Evolutionary conservation across 345 rosid species (phyloP).

Genomic region (Crucihimalaya himalaica): DNA sequence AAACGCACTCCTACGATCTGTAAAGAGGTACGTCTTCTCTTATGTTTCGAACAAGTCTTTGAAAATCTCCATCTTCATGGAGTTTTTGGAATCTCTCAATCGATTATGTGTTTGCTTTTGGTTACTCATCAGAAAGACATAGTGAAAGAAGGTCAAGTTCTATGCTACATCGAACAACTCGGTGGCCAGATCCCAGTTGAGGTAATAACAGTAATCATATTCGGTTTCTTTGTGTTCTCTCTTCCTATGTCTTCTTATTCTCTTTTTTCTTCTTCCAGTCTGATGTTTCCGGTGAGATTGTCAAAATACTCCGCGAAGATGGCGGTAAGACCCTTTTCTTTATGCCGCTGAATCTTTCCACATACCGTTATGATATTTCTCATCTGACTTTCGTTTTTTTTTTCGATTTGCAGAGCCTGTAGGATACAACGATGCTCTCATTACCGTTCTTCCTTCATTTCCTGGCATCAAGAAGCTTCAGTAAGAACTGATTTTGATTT

Average conservation of each 20-base stretch:
- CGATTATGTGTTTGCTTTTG: conserved; percentile 10
- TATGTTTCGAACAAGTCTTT: not conserved
- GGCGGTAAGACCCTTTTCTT: conserved; percentile 53
- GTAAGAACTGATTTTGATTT: conserved; percentile 33
- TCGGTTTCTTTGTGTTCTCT: not conserved
- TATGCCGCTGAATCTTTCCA: not conserved
- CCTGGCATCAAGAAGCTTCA: conserved; percentile 85
- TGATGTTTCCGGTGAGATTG: conserved; percentile 70
- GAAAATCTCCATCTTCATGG: not conserved
- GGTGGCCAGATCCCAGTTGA: conserved; percentile 76
- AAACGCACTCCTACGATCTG: conserved; percentile 70
- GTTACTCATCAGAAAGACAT: conserved; percentile 62
- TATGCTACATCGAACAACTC: conserved; percentile 80
- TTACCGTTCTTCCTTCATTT: conserved; percentile 76
- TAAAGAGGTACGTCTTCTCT: conserved; percentile 58
- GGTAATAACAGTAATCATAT: conserved; percentile 36
- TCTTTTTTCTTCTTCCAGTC: conserved; percentile 49
- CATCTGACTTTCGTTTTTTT: not conserved
- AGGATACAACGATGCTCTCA: conserved; percentile 79
- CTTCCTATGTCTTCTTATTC: not conserved
- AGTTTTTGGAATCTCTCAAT: not conserved
- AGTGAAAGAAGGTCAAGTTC: conserved; percentile 82
- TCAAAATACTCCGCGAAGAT: conserved; percentile 66
- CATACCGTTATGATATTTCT: not conserved
- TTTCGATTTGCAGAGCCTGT: conserved; percentile 59